phyloP scores from a whole-genome alignment of 2,329 filamentous ascomycete species.

The Nakataea oryzae region DNA sequence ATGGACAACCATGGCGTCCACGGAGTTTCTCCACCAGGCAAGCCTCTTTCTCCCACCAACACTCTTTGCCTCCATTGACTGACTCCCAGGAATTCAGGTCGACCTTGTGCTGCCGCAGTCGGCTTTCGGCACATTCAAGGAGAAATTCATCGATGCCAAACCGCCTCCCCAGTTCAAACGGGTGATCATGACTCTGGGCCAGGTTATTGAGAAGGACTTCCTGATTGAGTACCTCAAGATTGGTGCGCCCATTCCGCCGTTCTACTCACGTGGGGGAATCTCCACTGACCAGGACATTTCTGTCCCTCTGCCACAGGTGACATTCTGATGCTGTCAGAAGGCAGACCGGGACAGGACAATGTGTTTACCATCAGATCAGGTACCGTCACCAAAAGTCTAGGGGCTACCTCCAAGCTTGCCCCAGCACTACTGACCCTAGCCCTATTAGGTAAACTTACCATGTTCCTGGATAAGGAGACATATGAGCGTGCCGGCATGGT shows the following conservation, averaged over 20 bases:
- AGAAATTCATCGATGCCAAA: slow-evolving; percentile 32
- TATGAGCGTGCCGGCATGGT: slow-evolving; percentile 77
- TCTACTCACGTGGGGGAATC: background rate
- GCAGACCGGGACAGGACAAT: slow-evolving; percentile 58
- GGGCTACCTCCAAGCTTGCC: slow-evolving; percentile 3
- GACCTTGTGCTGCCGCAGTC: slow-evolving; percentile 66
- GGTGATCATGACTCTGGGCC: slow-evolving; percentile 61
- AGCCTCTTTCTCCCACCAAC: background rate
- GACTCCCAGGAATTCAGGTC: slow-evolving; percentile 27
- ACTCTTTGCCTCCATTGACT: slow-evolving; percentile 2
- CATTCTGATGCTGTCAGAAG: slow-evolving; percentile 75
- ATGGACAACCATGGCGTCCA: slow-evolving; percentile 56
- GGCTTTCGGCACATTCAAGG: slow-evolving; percentile 40
- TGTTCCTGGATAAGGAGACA: slow-evolving; percentile 70
- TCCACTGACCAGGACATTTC: background rate
- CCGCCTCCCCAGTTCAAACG: slow-evolving; percentile 45
- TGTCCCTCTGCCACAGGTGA: slow-evolving; percentile 44
- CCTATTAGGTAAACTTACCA: slow-evolving; percentile 52
- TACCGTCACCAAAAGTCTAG: slow-evolving; percentile 16
- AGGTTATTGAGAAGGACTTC: slow-evolving; percentile 64
- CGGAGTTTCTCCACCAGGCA: slow-evolving; percentile 61
- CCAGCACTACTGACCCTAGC: background rate
- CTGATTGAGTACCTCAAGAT: slow-evolving; percentile 78
- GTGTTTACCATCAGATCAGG: slow-evolving; percentile 63
- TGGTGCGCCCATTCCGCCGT: slow-evolving; percentile 34